These are phyloP conservation scores for Psilocybe tampanensis DNA, from an alignment of 768 basidiomycete genomes.

Conservation along the genomic window DNA sequence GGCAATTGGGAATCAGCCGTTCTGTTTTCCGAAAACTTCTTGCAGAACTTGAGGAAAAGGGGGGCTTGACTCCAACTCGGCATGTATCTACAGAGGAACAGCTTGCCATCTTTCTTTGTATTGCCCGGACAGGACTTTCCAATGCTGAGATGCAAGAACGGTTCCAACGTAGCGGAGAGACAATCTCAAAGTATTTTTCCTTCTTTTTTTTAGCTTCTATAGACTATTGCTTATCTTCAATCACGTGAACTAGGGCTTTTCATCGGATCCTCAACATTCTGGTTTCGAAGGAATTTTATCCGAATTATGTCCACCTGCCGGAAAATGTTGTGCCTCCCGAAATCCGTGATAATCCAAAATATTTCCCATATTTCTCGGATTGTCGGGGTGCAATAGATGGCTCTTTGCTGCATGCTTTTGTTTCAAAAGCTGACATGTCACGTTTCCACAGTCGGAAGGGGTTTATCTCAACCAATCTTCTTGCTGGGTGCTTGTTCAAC, in stretches of 20 bases:
- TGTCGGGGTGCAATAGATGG: conserved; percentile 31
- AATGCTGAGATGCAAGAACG: conserved; percentile 31
- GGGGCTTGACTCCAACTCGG: conserved; percentile 21
- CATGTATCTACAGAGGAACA: conserved; percentile 35
- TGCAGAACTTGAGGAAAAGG: conserved; percentile 18
- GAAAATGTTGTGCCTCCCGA: not conserved
- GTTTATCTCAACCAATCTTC: conserved; percentile 30
- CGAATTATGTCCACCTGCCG: not conserved
- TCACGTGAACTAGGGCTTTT: conserved; percentile 15
- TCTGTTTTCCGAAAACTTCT: conserved; percentile 30
- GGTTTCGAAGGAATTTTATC: conserved; percentile 12
- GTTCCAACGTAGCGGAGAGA: conserved; percentile 40
- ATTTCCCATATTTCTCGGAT: conserved; percentile 30
- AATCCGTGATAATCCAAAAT: conserved; percentile 22
- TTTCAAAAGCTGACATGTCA: conserved; percentile 14
- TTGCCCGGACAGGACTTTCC: conserved; percentile 27
- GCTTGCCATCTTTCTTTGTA: conserved; percentile 37
- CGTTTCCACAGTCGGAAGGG: conserved; percentile 24
- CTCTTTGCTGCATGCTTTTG: conserved; percentile 24
- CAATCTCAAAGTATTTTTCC: conserved; percentile 33
- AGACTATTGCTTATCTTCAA: not conserved
- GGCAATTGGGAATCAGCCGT: conserved; percentile 28
- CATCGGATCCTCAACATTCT: conserved; percentile 20
- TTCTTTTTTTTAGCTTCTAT: not conserved
- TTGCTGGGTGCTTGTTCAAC: conserved; percentile 31